Percentiles rank a stretch among this genome's conserved stretches.
phyloP scores from a whole-genome alignment of 2,329 filamentous ascomycete species.

The Ophioceras dolichostomum region DNA sequence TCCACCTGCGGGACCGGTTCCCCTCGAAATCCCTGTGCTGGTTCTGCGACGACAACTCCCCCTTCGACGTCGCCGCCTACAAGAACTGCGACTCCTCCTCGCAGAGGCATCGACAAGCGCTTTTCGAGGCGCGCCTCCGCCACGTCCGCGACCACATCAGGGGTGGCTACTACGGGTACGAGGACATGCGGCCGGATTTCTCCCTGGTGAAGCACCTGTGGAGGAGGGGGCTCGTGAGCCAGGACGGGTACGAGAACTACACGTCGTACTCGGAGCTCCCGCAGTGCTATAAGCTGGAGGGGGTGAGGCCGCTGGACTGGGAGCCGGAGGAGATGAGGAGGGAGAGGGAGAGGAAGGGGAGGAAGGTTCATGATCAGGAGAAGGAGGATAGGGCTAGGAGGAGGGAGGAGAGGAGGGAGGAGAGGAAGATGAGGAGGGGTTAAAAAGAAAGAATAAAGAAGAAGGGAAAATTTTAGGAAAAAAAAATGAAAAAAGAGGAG shows the following conservation, averaged over 20 bases:
- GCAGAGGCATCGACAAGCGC: constrained; percentile 3
- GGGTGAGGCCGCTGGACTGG: background rate
- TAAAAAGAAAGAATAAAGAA: background rate
- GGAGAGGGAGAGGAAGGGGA: background rate
- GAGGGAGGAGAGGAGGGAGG: background rate
- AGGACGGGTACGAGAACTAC: constrained; percentile 7
- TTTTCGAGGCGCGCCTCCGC: constrained; percentile 28
- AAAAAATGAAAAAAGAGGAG: background rate
- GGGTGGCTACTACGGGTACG: constrained; percentile 7
- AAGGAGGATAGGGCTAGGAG: constrained; percentile 2
- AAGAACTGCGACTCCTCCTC: background rate
- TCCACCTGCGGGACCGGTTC: constrained; percentile 21
- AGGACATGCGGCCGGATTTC: constrained; percentile 25
- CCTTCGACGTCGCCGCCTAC: constrained; percentile 15
- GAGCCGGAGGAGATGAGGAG: background rate
- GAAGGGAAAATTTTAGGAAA: background rate
- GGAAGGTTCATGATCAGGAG: constrained; percentile 1
- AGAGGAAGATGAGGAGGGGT: too few species aligned
- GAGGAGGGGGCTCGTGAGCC: constrained; percentile 14
- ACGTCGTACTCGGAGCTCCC: constrained; percentile 1
- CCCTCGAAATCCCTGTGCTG: constrained; percentile 30
- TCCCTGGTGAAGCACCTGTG: constrained; percentile 24
- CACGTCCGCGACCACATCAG: constrained; percentile 36
- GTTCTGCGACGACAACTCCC: constrained; percentile 28
- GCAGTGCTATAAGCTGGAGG: background rate